A percentile compares a stretch with the other conserved stretches of the same genome.
These are phyloP conservation scores for Kwoniella sp. DNA, from an alignment of 768 basidiomycete genomes.

Conservation along the genomic window DNA sequence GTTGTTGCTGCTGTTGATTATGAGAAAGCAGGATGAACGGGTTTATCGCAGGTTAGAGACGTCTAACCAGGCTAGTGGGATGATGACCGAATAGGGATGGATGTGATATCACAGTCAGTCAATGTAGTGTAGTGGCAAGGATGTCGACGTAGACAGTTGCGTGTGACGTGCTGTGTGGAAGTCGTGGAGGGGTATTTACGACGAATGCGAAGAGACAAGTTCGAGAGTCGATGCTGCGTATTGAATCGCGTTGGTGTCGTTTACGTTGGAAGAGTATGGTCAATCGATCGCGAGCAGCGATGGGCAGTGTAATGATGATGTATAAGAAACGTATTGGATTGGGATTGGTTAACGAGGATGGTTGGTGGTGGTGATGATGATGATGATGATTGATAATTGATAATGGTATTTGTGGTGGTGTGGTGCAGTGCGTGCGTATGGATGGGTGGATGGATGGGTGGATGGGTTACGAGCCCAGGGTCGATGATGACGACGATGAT, in stretches of 20 bases:
- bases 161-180: too few relatives aligned
- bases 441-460: too few relatives aligned
- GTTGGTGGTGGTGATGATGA: neutral
- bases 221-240: neutral
- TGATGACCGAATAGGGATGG: neutral
- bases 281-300: neutral
- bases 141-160: neutral
- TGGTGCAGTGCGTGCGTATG: neutral
- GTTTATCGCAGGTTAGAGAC: neutral
- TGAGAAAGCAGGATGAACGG: neutral
- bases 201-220: too few relatives aligned
- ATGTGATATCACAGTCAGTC: neutral
- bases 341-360: neutral
- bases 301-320: neutral
- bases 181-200: too few relatives aligned
- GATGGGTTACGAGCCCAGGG: neutral
- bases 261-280: neutral
- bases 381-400: slow-evolving; percentile 3
- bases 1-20: neutral
- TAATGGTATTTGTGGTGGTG: neutral
- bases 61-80: neutral
- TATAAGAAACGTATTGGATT: neutral
- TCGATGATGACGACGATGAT: slow-evolving; percentile 3
- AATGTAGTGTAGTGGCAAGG: neutral
- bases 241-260: neutral